phyloP scores from a whole-genome alignment of 2,329 filamentous ascomycete genomes.

The Rhexocercosporidium sp. region DNA sequence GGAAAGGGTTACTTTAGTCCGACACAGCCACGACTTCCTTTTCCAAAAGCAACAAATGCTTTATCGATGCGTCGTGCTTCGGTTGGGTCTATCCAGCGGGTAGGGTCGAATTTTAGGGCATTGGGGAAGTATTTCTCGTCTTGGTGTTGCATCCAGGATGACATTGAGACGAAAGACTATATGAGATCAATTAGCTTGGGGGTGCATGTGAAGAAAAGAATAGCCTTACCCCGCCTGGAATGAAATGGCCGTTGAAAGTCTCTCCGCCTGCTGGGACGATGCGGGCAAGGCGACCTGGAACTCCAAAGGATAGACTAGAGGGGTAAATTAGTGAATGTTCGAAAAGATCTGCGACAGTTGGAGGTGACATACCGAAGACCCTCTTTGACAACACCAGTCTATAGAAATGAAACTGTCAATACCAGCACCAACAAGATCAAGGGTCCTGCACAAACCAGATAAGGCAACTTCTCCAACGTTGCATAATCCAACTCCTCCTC shows the following conservation, averaged over 20 bases:
- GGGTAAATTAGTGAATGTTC: neutral
- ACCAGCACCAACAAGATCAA: neutral
- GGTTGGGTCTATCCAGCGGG: constrained; percentile 41
- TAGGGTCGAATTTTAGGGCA: constrained; percentile 43
- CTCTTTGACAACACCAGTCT: constrained; percentile 36
- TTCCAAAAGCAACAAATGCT: constrained; percentile 42
- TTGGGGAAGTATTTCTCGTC: constrained; percentile 43
- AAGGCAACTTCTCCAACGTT: constrained; percentile 44
- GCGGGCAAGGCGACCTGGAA: constrained; percentile 43
- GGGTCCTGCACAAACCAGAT: constrained; percentile 36
- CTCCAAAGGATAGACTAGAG: constrained; percentile 40
- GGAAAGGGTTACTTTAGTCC: constrained; percentile 22
- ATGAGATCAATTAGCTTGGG: constrained; percentile 37
- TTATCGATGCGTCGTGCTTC: constrained; percentile 36
- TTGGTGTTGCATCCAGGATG: constrained; percentile 43
- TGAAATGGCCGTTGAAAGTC: constrained; percentile 42
- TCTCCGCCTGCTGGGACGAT: constrained; percentile 42
- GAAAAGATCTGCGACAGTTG: neutral
- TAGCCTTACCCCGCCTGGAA: constrained; percentile 40
- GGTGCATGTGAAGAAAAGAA: constrained; percentile 18
- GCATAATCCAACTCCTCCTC: constrained; percentile 39
- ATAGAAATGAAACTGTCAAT: neutral
- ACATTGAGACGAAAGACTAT: constrained; percentile 42
- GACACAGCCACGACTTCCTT: constrained; percentile 22
- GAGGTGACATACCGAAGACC: constrained; percentile 36